phyloP scores from a whole-genome alignment of 495 filamentous ascomycete species.

The Trichocladium uniseriatum region DNA sequence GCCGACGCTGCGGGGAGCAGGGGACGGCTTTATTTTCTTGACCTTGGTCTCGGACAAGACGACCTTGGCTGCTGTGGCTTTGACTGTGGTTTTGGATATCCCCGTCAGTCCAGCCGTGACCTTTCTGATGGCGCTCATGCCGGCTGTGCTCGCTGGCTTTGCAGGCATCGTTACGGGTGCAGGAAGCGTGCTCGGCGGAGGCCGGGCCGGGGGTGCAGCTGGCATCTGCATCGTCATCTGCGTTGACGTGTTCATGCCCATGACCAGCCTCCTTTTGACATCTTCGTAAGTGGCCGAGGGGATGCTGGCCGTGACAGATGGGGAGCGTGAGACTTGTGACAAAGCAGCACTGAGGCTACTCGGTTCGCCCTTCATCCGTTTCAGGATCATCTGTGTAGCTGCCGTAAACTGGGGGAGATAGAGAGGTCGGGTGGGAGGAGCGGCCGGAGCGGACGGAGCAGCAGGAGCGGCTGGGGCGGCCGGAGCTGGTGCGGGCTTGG shows the following conservation, averaged over 20 bases:
- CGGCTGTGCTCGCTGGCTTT: neutral
- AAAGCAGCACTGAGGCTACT: conserved; percentile 29
- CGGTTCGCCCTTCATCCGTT: conserved; percentile 38
- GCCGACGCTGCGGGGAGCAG: neutral
- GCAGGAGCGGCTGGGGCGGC: too few species aligned
- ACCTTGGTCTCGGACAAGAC: conserved; percentile 16
- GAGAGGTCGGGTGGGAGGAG: conserved; percentile 24
- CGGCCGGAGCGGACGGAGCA: too few species aligned
- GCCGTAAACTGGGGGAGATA: conserved; percentile 46
- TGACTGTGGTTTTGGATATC: conserved; percentile 5
- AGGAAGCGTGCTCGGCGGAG: neutral
- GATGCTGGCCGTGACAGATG: conserved; percentile 19
- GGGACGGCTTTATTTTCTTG: conserved; percentile 19
- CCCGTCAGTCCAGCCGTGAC: conserved; percentile 21
- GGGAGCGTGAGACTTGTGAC: conserved; percentile 24
- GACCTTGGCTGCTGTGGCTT: conserved; percentile 6
- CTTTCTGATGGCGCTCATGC: conserved; percentile 24
- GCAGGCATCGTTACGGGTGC: neutral
- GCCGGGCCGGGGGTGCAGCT: neutral
- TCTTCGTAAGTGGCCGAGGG: conserved; percentile 38
- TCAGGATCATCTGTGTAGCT: conserved; percentile 49
- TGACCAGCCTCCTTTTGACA: conserved; percentile 38
- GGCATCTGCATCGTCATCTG: conserved; percentile 38
- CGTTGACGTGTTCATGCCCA: conserved; percentile 40
- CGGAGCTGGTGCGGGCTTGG: conserved; percentile 3